phyloP scores from a whole-genome alignment of 177 flowering plant species.

The Telopea speciosissima region DNA sequence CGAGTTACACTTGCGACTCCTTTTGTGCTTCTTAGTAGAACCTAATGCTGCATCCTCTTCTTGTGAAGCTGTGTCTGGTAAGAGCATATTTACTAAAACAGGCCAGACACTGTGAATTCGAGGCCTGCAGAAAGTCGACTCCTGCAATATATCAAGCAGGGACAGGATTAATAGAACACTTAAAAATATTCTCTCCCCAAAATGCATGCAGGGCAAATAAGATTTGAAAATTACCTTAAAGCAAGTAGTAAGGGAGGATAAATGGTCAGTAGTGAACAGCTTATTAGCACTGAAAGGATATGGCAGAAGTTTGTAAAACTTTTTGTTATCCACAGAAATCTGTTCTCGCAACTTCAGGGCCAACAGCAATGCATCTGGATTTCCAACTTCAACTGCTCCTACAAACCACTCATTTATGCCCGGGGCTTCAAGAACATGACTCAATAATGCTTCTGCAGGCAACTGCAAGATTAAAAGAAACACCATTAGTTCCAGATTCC shows the following conservation, averaged over 20 bases:
- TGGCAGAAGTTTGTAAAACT: slow-evolving; percentile 70
- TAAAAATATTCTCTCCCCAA: background rate
- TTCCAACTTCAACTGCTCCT: slow-evolving; percentile 60
- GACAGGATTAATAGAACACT: background rate
- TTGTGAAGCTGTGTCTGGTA: slow-evolving; percentile 53
- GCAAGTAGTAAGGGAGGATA: slow-evolving; percentile 55
- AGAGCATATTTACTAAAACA: slow-evolving; percentile 51
- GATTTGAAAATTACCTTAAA: slow-evolving; percentile 51
- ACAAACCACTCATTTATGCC: slow-evolving; percentile 77
- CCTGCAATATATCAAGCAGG: slow-evolving; percentile 43
- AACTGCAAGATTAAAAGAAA: slow-evolving; percentile 47
- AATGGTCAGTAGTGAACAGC: slow-evolving; percentile 54
- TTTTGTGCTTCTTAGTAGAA: slow-evolving; percentile 66
- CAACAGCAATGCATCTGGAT: slow-evolving; percentile 89
- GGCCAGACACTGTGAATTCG: slow-evolving; percentile 88
- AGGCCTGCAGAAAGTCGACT: slow-evolving; percentile 94
- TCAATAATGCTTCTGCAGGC: slow-evolving; percentile 52
- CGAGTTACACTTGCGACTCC: slow-evolving; percentile 54
- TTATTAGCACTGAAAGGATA: slow-evolving; percentile 51
- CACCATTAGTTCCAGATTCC: slow-evolving; percentile 9
- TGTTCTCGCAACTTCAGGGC: slow-evolving; percentile 70
- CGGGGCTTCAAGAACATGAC: slow-evolving; percentile 73
- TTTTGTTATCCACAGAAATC: slow-evolving; percentile 34
- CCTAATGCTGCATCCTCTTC: slow-evolving; percentile 39
- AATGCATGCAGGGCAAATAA: background rate